These are phyloP conservation scores for Xylariaceae sp. DNA, from an alignment of 2,329 filamentous ascomycete genomes.

Conservation along the genomic window DNA sequence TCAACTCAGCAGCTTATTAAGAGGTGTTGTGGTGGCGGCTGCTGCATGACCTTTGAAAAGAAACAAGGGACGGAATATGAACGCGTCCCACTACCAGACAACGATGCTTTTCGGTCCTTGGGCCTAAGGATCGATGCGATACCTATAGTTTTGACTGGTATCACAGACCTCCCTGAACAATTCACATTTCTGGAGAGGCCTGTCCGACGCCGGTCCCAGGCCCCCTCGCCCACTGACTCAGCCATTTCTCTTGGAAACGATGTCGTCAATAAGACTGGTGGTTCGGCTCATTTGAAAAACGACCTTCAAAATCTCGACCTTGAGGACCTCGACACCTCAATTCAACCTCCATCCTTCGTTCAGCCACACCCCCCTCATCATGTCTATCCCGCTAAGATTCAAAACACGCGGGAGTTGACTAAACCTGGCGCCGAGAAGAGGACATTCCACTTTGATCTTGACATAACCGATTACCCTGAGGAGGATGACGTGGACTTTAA, in stretches of 20 bases:
- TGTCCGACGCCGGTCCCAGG: constrained; percentile 49
- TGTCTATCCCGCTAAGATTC: constrained; percentile 88
- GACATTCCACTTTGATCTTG: constrained; percentile 96
- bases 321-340: constrained; percentile 59
- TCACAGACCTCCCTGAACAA: constrained; percentile 75
- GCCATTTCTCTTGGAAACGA: constrained; percentile 52
- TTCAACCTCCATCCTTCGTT: constrained; percentile 85
- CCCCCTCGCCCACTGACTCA: constrained; percentile 56
- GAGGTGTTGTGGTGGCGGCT: constrained; percentile 69
- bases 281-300: constrained; percentile 35
- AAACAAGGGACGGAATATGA: constrained; percentile 58
- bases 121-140: constrained; percentile 78
- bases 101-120: constrained; percentile 82
- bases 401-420: constrained; percentile 85
- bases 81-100: constrained; percentile 69
- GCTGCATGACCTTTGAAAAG: constrained; percentile 60
- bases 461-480: constrained; percentile 91
- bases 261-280: constrained; percentile 44
- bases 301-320: constrained; percentile 41
- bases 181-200: constrained; percentile 71
- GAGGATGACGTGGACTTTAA: constrained; percentile 90
- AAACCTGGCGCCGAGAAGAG: constrained; percentile 90
- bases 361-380: constrained; percentile 94
- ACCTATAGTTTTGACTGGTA: constrained; percentile 72
- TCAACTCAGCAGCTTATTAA: constrained; percentile 66